Evolutionary conservation across 2,329 filamentous ascomycete species (phyloP), one percentile per base, ranked within the genome.

Genomic region (Nectriaceae sp.): DNA sequence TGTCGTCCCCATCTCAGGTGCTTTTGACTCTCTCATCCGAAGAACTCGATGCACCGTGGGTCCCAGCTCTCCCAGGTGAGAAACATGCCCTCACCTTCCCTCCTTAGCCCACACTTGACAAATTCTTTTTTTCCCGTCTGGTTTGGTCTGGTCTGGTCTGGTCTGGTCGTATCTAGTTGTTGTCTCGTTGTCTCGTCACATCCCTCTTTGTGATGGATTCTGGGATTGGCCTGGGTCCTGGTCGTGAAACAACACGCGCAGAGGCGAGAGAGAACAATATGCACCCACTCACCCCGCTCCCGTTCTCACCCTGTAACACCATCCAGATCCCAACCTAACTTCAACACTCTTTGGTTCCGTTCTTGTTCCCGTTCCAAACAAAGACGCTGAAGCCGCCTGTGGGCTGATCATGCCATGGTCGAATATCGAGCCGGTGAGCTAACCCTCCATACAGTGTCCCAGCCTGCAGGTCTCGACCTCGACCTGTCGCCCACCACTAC

Each of bases 391-490:
- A 36, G 19, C 33, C 16, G 19, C 21, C 37, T 39, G 48, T 47
- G 42, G 50, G 49, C 53, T 44, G 53, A 51, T 50, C 55, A 54
- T 59, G 57, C 59, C 48, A 62, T 63, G 62, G 52, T 65, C 42
- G 51, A 53, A 44, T 49, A 51, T 60, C 53, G 49, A 55, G 42
- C 55, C 46, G 47, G 54, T 55, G 46, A 60, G 56, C 66, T 68
- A 53, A 68, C 64, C 31, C 54, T 56, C 47, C 42, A 54, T 57
- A 43, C 55, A 68, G 66, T 50, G 33, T 44, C 55, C 36, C 53
- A 55, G 37, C 44, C 52, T 53, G 45, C 56, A 40, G 46, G 51
- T 21, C 40, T 58, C 41, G 54, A 62, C 36, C 37, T 49, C 16
- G 40, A 49, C 18, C 37, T 49, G 16, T 26, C 52, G 11, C 39